Base-by-base conservation (phyloP, 169 alveolate genomes). In the Babesia gibsoni region DNA sequence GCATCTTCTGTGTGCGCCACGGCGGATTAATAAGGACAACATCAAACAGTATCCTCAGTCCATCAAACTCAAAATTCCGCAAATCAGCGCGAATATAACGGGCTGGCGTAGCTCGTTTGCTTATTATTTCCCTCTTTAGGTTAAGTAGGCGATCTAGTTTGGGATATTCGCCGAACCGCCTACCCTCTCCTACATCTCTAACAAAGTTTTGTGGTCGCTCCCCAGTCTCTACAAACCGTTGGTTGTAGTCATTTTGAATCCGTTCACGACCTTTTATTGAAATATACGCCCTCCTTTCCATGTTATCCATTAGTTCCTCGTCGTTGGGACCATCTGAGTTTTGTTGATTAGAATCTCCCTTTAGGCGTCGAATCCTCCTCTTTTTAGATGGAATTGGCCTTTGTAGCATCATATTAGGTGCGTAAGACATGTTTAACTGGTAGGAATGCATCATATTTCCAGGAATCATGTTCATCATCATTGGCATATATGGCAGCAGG, bases 11-110 rank as follows among this genome's bases (percentile, higher is more conserved):
- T 4, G 82, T 83, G 27, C 83, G 83, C 93, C 96, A 91, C 3
- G 98, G 98, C 2, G 98, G 98, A 50, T 93, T 96, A n/a, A 93
- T 88, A 42, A 93, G 64, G 25, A 95, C 91, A 5, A 92, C 96
- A 84, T 95, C 98, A 65, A 95, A 95, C 74, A 86, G 89, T 5
- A 45, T 53, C 14, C 95, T 95, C 58, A 90, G 82, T 25, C 85
- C 54, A 27, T 88, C 84, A 43, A 91, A 87, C 74, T 93, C 93
- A 80, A 83, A 93, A 27, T 82, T 79, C 53, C 91, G 90, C 45
- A 90, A 68, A 82, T 91, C 94, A 23, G 93, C 94, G 57, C 83
- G 83, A 4, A 95, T 83, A 85, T 89, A 89, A 67, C 84, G 83
- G 22, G 96, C 92, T 6, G 97, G 97, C 32, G 94, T 91, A 42